Conservation (phyloP, 805 yeast species). For the Yarrowia divulgata region DNA sequence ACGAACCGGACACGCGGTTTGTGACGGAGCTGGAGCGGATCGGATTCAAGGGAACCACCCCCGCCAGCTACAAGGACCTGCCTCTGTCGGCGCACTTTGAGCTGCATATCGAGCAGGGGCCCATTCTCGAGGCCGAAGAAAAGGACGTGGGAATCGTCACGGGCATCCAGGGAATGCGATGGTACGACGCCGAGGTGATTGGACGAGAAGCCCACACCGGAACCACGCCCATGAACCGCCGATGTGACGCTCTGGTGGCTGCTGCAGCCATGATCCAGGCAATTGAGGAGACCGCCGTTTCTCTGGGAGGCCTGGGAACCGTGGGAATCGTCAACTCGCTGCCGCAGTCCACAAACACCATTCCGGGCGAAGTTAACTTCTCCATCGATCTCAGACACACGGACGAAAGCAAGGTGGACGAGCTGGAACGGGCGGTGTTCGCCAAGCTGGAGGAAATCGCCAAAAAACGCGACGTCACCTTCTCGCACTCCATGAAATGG, state of each 20-base stretch:
- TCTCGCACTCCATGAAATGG: conserved; percentile 56
- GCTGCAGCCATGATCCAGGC: conserved; percentile 64
- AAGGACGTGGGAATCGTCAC: conserved; percentile 69
- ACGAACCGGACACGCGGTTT: conserved; percentile 57
- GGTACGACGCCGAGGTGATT: conserved; percentile 63
- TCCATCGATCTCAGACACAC: conserved; percentile 64
- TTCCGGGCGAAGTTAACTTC: conserved; percentile 67
- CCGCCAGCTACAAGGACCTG: conserved; percentile 58
- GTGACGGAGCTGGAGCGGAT: conserved; percentile 67
- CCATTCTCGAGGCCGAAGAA: conserved; percentile 63
- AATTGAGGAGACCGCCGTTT: conserved; percentile 62
- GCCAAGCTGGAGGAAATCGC: conserved; percentile 50
- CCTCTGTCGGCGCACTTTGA: conserved; percentile 76
- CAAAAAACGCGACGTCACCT: conserved; percentile 43
- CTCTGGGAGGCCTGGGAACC: conserved; percentile 61
- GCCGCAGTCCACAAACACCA: conserved; percentile 72
- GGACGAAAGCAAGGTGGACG: conserved; percentile 56
- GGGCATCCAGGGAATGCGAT: conserved; percentile 70
- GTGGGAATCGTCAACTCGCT: conserved; percentile 64
- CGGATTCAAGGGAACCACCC: conserved; percentile 64
- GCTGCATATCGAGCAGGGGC: conserved; percentile 80
- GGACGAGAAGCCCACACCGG: conserved; percentile 80
- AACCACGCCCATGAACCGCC: conserved; percentile 67
- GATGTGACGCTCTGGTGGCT: conserved; percentile 68
- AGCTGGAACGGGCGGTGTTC: conserved; percentile 53